Conservation (phyloP, 1,284 basidiomycete species). For the Hemileia vastatrix region DNA sequence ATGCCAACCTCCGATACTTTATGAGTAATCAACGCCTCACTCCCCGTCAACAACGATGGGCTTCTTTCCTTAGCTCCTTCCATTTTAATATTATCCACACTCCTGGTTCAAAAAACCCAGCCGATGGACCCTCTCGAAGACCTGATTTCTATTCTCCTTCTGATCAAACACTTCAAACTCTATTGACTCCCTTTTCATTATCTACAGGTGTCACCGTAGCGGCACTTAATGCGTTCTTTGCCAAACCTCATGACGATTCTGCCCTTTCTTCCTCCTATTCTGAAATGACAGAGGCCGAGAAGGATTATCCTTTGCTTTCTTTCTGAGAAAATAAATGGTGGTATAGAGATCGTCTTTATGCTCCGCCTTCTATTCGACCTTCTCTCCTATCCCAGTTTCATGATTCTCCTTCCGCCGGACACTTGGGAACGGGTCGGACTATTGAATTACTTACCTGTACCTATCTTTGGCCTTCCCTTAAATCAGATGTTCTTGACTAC, state of each 20-base stretch:
- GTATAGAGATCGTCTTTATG: not conserved
- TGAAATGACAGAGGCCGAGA: too few relatives aligned
- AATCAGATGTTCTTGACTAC: not conserved
- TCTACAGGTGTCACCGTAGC: too few relatives aligned
- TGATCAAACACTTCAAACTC: too few relatives aligned
- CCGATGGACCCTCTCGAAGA: not conserved
- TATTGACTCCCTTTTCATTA: too few relatives aligned
- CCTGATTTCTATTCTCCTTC: not conserved
- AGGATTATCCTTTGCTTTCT: too few relatives aligned
- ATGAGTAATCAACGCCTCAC: too few relatives aligned
- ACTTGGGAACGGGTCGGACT: not conserved
- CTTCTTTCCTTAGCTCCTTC: not conserved
- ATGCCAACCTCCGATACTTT: too few relatives aligned
- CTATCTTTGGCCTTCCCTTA: conserved; percentile 5
- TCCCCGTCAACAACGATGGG: too few relatives aligned
- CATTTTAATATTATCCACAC: not conserved
- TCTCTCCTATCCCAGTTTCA: not conserved
- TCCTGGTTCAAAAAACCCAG: not conserved
- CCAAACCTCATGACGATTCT: too few relatives aligned
- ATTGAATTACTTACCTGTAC: not conserved
- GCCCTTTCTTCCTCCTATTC: too few relatives aligned
- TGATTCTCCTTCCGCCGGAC: not conserved
- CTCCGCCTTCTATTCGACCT: not conserved
- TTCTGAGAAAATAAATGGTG: too few relatives aligned
- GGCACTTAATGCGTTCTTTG: too few relatives aligned